These are phyloP conservation scores for Podospora conica DNA, from an alignment of 495 filamentous ascomycete species.

Conservation along the genomic window DNA sequence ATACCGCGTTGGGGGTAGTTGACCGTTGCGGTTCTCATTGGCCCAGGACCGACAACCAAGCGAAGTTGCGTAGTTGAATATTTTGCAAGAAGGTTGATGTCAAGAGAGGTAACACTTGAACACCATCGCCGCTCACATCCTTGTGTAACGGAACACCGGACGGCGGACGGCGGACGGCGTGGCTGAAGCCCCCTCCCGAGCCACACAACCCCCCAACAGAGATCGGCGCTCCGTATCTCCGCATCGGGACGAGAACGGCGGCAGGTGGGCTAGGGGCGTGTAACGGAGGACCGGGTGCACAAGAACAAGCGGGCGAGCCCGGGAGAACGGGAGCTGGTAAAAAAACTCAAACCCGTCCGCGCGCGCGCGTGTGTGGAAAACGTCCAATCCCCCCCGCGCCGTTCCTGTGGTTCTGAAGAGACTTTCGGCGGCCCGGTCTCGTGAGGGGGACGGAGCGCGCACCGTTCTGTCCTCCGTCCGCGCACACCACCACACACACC, in stretches of 20 bases:
- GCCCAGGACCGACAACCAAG: neutral
- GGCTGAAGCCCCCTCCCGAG: neutral
- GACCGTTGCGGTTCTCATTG: neutral
- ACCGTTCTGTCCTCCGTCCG: neutral
- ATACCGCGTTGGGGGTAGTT: neutral
- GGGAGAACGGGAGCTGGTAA: slow-evolving; percentile 10
- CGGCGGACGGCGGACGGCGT: neutral
- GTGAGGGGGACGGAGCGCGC: too few relatives aligned
- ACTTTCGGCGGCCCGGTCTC: neutral
- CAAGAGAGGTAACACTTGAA: neutral
- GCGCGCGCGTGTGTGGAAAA: slow-evolving; percentile 1
- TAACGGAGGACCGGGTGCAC: neutral
- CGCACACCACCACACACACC: neutral
- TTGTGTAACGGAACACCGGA: neutral
- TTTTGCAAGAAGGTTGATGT: neutral
- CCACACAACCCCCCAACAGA: neutral
- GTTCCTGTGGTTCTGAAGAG: neutral
- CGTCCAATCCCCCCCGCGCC: neutral
- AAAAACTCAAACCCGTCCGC: neutral
- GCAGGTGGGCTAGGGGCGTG: neutral
- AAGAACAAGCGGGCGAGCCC: slow-evolving; percentile 1
- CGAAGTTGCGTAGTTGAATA: neutral
- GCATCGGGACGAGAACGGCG: neutral
- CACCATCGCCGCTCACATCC: neutral
- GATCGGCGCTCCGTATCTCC: slow-evolving; percentile 9